Conservation (phyloP, 768 basidiomycete genomes). For the Phylloporus scabripes region DNA sequence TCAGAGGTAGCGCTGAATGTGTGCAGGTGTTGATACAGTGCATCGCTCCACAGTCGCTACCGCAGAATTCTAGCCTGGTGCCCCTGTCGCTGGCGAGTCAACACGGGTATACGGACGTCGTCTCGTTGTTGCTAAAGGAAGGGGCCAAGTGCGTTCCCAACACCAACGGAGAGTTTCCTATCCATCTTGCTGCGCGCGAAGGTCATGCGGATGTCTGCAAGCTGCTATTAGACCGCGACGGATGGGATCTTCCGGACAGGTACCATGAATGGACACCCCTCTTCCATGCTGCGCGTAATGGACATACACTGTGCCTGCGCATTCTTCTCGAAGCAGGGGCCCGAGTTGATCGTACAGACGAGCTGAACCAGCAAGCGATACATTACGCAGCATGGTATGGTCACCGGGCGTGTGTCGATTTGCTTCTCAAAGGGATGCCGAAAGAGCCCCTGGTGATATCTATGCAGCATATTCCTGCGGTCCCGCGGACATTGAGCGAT, state of each 20-base stretch:
- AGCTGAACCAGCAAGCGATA: constrained; percentile 75
- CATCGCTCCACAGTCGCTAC: constrained; percentile 55
- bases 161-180: constrained; percentile 94
- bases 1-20: constrained; percentile 77
- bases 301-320: constrained; percentile 65
- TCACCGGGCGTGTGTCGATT: constrained; percentile 60
- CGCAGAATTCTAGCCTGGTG: constrained; percentile 62
- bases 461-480: constrained; percentile 15
- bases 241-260: constrained; percentile 87
- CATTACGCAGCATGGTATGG: constrained; percentile 99
- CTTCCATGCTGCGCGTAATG: constrained; percentile 90
- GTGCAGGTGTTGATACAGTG: constrained; percentile 78
- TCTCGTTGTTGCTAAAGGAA: constrained; percentile 65
- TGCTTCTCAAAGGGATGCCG: constrained; percentile 45
- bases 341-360: constrained; percentile 72
- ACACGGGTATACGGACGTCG: constrained; percentile 81
- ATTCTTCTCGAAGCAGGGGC: constrained; percentile 79
- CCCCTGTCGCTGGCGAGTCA: constrained; percentile 91
- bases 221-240: constrained; percentile 66
- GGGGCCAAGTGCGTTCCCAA: constrained; percentile 80
- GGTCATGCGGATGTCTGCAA: constrained; percentile 85
- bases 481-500: constrained; percentile 27
- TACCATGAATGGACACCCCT: constrained; percentile 98
- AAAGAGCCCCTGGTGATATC: constrained; percentile 12
- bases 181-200: constrained; percentile 91